Percentiles rank a stretch among this genome's conserved stretches.
phyloP scores from a whole-genome alignment of 192 early-diverging fungal genomes.

The Chytriomyces confervae region DNA sequence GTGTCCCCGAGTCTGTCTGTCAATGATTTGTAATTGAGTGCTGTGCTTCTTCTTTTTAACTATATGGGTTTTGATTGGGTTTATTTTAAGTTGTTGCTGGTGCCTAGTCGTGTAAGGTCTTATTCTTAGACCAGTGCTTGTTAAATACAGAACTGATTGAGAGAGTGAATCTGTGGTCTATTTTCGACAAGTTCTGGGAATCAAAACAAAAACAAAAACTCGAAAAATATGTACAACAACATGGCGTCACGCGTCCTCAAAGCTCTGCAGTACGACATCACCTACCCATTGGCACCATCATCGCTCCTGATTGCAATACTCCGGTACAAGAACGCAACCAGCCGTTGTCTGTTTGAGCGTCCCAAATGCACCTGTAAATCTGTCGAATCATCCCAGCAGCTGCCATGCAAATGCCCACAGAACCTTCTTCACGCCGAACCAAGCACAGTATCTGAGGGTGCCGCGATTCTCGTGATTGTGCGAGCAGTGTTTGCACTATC shows the following conservation, averaged over 20 bases:
- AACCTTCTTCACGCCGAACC: background rate
- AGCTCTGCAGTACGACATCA: conserved; percentile 12
- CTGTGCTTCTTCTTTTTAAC: background rate
- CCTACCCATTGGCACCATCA: conserved; percentile 12
- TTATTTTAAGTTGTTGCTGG: background rate
- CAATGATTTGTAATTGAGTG: background rate
- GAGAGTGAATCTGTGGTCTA: background rate
- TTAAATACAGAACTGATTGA: background rate
- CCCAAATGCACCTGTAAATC: background rate
- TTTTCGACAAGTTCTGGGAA: background rate
- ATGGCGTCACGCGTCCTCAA: background rate
- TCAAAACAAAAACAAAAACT: background rate
- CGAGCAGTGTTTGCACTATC: background rate
- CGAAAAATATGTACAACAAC: background rate
- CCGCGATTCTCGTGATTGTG: background rate
- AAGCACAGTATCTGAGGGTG: background rate
- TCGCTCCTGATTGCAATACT: conserved; percentile 1
- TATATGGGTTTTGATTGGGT: background rate
- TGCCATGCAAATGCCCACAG: background rate
- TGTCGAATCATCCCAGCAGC: background rate
- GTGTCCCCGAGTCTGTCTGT: background rate
- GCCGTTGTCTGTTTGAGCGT: background rate
- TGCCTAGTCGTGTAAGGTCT: conserved; percentile 10
- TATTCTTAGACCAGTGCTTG: background rate
- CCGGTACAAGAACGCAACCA: conserved; percentile 11